Evolutionary conservation across 75 land plant species (phyloP).

Genomic region (Isoetes taiwanensis): DNA sequence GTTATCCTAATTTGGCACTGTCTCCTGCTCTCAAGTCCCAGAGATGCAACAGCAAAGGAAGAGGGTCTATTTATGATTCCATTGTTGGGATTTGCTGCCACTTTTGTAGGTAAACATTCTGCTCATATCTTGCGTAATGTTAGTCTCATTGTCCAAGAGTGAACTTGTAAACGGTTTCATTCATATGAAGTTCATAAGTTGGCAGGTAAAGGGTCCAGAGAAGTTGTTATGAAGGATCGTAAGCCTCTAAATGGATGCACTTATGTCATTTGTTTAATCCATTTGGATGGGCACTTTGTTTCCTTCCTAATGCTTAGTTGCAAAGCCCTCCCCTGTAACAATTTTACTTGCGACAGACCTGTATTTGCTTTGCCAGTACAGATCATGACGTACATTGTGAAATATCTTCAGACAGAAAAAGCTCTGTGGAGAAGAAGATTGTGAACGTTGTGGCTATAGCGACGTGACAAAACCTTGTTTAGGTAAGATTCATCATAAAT

Average conservation of each 20-base stretch:
- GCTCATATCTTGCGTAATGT: too few species aligned
- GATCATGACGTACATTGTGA: too few species aligned
- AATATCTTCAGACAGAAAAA: slow-evolving; percentile 43
- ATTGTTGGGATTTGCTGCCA: slow-evolving; percentile 46
- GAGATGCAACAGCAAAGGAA: slow-evolving; percentile 33
- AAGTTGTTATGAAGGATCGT: background rate
- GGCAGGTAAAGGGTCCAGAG: background rate
- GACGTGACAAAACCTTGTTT: slow-evolving; percentile 35
- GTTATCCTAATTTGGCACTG: slow-evolving; percentile 5
- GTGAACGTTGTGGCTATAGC: slow-evolving; percentile 33
- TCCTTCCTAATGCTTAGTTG: too few species aligned
- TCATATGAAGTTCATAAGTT: background rate
- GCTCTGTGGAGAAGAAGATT: slow-evolving; percentile 45
- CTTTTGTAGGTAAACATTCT: slow-evolving; percentile 37
- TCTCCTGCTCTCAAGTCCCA: slow-evolving; percentile 16
- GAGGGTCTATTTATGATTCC: slow-evolving; percentile 37
- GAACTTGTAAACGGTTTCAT: background rate
- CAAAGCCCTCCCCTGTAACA: too few species aligned
- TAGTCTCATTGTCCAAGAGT: too few species aligned
- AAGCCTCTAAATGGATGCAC: background rate
- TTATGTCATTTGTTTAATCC: background rate
- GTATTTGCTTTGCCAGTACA: too few species aligned
- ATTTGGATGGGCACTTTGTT: too few species aligned
- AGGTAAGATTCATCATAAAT: slow-evolving; percentile 14
- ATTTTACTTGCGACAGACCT: too few species aligned